These are phyloP conservation scores for Fusarium austroafricanum DNA, from an alignment of 2,329 filamentous ascomycete species.

Conservation along the genomic window DNA sequence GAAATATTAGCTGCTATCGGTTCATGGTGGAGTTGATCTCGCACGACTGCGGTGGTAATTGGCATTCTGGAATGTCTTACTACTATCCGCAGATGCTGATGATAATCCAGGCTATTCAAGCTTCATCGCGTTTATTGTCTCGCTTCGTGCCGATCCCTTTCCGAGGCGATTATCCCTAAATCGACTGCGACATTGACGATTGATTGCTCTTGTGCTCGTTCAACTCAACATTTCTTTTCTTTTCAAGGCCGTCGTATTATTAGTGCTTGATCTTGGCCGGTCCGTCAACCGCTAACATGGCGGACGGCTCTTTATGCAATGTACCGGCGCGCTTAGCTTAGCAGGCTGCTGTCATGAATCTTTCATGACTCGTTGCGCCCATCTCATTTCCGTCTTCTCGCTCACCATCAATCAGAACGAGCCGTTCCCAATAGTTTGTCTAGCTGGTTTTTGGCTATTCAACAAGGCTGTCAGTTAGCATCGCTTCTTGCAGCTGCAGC, in stretches of 20 bases:
- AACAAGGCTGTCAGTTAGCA: constrained; percentile 27
- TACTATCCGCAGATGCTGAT: not conserved
- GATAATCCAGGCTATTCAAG: not conserved
- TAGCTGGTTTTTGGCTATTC: constrained; percentile 18
- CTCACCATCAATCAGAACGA: constrained; percentile 17
- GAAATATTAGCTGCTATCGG: constrained; percentile 1
- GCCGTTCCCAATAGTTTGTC: constrained; percentile 31
- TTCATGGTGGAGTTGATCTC: constrained; percentile 36
- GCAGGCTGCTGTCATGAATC: constrained; percentile 29
- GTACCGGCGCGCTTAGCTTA: no score
- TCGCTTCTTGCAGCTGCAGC: not conserved
- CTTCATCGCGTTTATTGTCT: constrained; percentile 10
- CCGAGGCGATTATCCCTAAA: not conserved
- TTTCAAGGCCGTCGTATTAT: constrained; percentile 11
- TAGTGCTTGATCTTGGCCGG: constrained; percentile 30
- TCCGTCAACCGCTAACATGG: constrained; percentile 34
- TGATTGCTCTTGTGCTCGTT: not conserved
- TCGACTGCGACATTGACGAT: not conserved
- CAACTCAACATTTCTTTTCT: not conserved
- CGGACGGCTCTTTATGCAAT: constrained; percentile 16
- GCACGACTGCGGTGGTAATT: constrained; percentile 2
- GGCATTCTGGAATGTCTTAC: constrained; percentile 24
- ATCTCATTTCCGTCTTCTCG: constrained; percentile 39
- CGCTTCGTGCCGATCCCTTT: constrained; percentile 32
- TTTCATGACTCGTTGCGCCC: constrained; percentile 38